A percentile compares a stretch with the other conserved stretches of the same genome.
Evolutionary conservation across 345 rosid species (phyloP).

Genomic region (Bruguiera gymnorhiza): DNA sequence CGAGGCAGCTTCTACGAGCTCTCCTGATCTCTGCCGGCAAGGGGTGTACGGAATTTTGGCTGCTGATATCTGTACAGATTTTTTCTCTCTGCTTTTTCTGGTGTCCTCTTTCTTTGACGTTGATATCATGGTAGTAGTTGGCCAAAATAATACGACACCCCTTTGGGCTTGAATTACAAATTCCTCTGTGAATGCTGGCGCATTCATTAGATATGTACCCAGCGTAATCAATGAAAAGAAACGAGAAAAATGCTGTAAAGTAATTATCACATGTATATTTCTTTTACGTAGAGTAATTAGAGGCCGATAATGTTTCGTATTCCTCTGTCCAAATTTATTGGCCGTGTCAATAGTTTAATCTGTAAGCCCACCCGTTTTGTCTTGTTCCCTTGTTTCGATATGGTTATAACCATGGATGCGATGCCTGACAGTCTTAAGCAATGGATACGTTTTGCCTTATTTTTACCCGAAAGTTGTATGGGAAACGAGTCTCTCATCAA

Average conservation of each 20-base stretch:
- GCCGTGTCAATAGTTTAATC: neutral
- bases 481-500: too few species aligned
- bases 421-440: neutral
- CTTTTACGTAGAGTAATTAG: conserved; percentile 28
- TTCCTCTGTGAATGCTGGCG: conserved; percentile 24
- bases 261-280: conserved; percentile 36
- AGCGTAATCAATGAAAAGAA: conserved; percentile 27
- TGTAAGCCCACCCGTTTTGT: neutral
- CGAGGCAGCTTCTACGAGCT: conserved; percentile 27
- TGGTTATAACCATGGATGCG: too few species aligned
- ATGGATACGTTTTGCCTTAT: too few species aligned
- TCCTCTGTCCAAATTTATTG: neutral
- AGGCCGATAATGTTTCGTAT: conserved; percentile 9
- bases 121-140: conserved; percentile 30
- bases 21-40: conserved; percentile 25
- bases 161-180: conserved; percentile 17
- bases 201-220: conserved; percentile 40
- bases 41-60: conserved; percentile 45
- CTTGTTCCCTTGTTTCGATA: neutral
- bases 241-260: conserved; percentile 40
- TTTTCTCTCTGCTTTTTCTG: conserved; percentile 4
- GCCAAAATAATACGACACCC: conserved; percentile 39
- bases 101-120: conserved; percentile 14
- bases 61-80: conserved; percentile 44
- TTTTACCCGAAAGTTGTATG: too few species aligned